A percentile compares a stretch with the other conserved stretches of the same genome.
Evolutionary conservation across 1,139 yeast genomes (phyloP).

Genomic region (Magnusiomyces suaveolens): DNA sequence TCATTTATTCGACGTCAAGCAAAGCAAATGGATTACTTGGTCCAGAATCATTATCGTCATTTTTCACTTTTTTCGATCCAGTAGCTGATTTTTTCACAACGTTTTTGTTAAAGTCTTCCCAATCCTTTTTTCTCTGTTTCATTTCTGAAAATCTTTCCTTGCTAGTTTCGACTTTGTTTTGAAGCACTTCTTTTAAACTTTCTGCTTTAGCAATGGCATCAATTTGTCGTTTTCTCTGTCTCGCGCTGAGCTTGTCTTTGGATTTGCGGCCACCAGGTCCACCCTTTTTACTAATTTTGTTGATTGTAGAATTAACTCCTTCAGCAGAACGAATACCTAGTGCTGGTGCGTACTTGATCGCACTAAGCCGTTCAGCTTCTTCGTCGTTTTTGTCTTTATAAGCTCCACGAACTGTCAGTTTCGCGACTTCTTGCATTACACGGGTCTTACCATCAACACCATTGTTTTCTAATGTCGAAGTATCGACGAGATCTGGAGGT

Average conservation of each 20-base stretch:
- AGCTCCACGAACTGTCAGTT: slow-evolving; percentile 23
- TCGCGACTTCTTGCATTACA: slow-evolving; percentile 26
- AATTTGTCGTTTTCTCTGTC: slow-evolving; percentile 18
- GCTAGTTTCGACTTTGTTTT: slow-evolving; percentile 24
- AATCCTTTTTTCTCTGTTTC: slow-evolving; percentile 19
- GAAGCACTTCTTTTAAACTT: slow-evolving; percentile 22
- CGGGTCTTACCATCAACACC: slow-evolving; percentile 22
- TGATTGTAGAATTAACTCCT: not conserved
- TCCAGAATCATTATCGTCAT: not conserved
- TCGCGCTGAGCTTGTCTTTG: slow-evolving; percentile 18
- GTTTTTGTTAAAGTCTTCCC: slow-evolving; percentile 14
- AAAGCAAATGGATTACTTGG: slow-evolving; percentile 1
- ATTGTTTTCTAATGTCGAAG: not conserved
- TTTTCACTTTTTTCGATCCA: not conserved
- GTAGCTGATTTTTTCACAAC: not conserved
- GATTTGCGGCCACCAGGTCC: not conserved
- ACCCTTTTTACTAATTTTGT: not conserved
- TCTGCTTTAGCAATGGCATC: slow-evolving; percentile 24
- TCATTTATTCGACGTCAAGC: not conserved
- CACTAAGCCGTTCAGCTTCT: not conserved
- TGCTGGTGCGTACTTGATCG: not conserved
- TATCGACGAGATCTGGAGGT: slow-evolving; percentile 13
- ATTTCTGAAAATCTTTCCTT: slow-evolving; percentile 22
- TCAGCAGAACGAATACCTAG: slow-evolving; percentile 13
- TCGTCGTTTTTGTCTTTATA: slow-evolving; percentile 14